Evolutionary conservation across 2,329 filamentous ascomycete species (phyloP).

Genomic region (Mariannaea elegans): DNA sequence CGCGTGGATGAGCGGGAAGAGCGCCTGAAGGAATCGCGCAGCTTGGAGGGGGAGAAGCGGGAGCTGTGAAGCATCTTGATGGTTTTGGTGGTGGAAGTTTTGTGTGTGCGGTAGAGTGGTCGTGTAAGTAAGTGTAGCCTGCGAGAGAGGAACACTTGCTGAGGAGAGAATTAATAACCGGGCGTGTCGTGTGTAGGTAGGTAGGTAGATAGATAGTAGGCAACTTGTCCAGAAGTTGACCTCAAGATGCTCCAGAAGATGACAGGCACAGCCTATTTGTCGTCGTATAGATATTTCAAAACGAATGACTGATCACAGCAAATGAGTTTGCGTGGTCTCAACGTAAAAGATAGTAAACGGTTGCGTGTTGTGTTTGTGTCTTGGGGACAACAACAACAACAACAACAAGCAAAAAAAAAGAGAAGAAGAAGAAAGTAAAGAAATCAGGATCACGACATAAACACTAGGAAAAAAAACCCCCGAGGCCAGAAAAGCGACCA

Average conservation of each 20-base stretch:
- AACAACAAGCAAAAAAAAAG: neutral
- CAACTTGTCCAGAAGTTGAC: slow-evolving; percentile 40
- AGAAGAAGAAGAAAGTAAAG: neutral
- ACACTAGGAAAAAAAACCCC: slow-evolving; percentile 9
- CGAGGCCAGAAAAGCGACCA: slow-evolving; percentile 5
- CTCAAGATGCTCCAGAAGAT: slow-evolving; percentile 13
- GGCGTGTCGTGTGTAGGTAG: neutral
- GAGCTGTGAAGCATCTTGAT: slow-evolving; percentile 40
- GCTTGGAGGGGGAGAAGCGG: slow-evolving; percentile 57
- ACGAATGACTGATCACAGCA: slow-evolving; percentile 26
- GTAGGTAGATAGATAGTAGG: neutral
- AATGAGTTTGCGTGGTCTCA: too few species aligned
- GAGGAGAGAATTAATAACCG: neutral
- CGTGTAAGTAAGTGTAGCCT: too few species aligned
- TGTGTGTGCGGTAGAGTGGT: neutral
- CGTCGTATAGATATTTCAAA: slow-evolving; percentile 13
- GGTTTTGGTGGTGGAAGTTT: neutral
- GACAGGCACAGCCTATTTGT: slow-evolving; percentile 37
- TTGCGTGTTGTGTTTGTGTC: too few species aligned
- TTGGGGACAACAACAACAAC: neutral
- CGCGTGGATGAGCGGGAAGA: slow-evolving; percentile 52
- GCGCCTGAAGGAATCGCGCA: slow-evolving; percentile 64
- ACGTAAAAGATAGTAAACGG: too few species aligned
- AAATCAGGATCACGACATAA: neutral
- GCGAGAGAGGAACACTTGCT: too few species aligned